Evolutionary conservation across 2,329 filamentous ascomycete species (phyloP).

Genomic region (Elsinoe ampelina): DNA sequence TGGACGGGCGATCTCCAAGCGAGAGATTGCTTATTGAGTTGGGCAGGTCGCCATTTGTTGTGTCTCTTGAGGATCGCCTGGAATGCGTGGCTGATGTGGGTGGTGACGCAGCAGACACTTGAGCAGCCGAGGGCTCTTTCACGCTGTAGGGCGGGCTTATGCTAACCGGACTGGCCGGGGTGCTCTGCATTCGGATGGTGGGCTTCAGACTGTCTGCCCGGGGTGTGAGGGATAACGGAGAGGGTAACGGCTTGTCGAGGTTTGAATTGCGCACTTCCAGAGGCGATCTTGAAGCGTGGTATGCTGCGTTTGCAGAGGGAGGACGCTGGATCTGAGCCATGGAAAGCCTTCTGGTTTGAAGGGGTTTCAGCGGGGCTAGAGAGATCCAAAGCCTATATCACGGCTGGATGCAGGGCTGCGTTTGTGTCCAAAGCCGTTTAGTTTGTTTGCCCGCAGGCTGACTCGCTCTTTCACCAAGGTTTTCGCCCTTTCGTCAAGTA

Average conservation of each 20-base stretch:
- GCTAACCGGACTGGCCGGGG: constrained; percentile 26
- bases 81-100: constrained; percentile 10
- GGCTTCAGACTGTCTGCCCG: constrained; percentile 14
- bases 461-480: constrained; percentile 2
- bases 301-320: constrained; percentile 21
- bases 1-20: constrained; percentile 3
- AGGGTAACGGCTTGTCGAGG: constrained; percentile 13
- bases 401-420: constrained; percentile 5
- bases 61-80: constrained; percentile 12
- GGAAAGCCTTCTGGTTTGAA: constrained; percentile 8
- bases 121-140: constrained; percentile 23
- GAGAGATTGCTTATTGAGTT: constrained; percentile 16
- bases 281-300: constrained; percentile 14
- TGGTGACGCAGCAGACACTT: constrained; percentile 9
- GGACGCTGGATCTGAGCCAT: constrained; percentile 51
- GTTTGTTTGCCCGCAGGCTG: constrained; percentile 5
- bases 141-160: constrained; percentile 25
- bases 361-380: constrained; percentile 2
- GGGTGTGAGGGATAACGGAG: constrained; percentile 8
- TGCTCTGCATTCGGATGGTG: constrained; percentile 24
- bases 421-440: neutral
- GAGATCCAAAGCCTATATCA: neutral
- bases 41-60: constrained; percentile 3
- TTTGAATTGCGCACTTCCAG: constrained; percentile 12
- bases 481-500: neutral